Evolutionary conservation across 2,329 filamentous ascomycete species (phyloP).

Genomic region (Xylaria arbuscula): DNA sequence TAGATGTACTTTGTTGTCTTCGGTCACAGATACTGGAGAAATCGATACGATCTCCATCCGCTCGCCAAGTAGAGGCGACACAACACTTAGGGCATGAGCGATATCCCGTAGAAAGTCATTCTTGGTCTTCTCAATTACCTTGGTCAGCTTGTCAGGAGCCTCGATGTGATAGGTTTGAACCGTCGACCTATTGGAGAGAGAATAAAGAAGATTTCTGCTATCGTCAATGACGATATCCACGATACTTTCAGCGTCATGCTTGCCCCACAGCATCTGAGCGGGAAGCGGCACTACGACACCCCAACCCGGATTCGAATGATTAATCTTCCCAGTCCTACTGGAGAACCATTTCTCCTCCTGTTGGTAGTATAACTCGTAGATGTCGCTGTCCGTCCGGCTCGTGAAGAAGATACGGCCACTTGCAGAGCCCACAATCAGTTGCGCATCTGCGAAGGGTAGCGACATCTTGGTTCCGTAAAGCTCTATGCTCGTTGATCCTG

Average conservation of each 20-base stretch:
- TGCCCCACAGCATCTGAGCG: conserved; percentile 61
- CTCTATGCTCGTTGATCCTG: conserved; percentile 77
- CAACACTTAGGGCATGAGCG: conserved; percentile 80
- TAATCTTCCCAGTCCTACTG: conserved; percentile 85
- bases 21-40: conserved; percentile 81
- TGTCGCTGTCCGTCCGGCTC: conserved; percentile 81
- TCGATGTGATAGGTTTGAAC: conserved; percentile 94
- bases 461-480: conserved; percentile 92
- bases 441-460: conserved; percentile 80
- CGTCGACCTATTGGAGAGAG: conserved; percentile 86
- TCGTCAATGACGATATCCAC: conserved; percentile 89
- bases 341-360: conserved; percentile 98
- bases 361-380: conserved; percentile 95
- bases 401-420: conserved; percentile 95
- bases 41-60: conserved; percentile 83
- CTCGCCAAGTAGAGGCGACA: conserved; percentile 75
- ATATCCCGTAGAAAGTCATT: conserved; percentile 75
- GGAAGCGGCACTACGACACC: conserved; percentile 70
- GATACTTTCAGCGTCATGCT: conserved; percentile 71
- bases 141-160: conserved; percentile 67
- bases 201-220: conserved; percentile 87
- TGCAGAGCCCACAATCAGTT: conserved; percentile 81
- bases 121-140: conserved; percentile 74
- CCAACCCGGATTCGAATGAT: conserved; percentile 83
- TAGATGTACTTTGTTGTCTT: conserved; percentile 85